phyloP scores from a whole-genome alignment of 106 monocot species.

The Dioscorea alata region DNA sequence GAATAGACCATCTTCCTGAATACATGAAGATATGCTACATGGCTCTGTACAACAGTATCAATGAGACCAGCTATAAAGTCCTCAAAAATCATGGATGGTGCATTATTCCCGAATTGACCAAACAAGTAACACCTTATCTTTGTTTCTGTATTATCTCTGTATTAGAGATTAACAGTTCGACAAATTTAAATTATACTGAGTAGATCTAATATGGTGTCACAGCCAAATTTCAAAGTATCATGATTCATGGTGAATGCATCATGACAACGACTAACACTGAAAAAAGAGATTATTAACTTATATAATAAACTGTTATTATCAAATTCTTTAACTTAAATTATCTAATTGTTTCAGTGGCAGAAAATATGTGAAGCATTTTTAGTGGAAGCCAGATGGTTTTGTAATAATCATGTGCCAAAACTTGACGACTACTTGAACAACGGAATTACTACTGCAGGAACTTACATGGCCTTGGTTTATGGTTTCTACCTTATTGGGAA shows the following conservation, averaged over 20 bases:
- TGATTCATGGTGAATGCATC: too few relatives aligned
- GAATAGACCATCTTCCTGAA: constrained; percentile 7
- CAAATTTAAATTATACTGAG: too few relatives aligned
- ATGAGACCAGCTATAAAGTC: constrained; percentile 11
- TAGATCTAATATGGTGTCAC: too few relatives aligned
- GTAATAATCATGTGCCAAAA: background rate
- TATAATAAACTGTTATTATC: too few relatives aligned
- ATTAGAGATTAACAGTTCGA: too few relatives aligned
- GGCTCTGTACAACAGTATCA: constrained; percentile 16
- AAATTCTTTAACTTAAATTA: too few relatives aligned
- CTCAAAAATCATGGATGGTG: background rate
- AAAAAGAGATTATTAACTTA: too few relatives aligned
- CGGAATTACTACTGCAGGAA: constrained; percentile 19
- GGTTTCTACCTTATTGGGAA: constrained; percentile 12
- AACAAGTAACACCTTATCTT: too few relatives aligned
- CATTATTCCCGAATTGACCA: background rate
- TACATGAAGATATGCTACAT: constrained; percentile 23
- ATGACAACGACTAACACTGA: too few relatives aligned
- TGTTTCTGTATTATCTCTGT: too few relatives aligned
- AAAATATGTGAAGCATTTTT: constrained; percentile 24
- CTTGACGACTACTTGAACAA: constrained; percentile 11
- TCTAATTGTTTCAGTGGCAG: constrained; percentile 15
- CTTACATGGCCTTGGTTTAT: constrained; percentile 13
- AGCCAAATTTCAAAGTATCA: too few relatives aligned
- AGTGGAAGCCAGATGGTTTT: constrained; percentile 17